phyloP scores from a whole-genome alignment of 441 rosid genomes.

The Gossypium gossypioides region DNA sequence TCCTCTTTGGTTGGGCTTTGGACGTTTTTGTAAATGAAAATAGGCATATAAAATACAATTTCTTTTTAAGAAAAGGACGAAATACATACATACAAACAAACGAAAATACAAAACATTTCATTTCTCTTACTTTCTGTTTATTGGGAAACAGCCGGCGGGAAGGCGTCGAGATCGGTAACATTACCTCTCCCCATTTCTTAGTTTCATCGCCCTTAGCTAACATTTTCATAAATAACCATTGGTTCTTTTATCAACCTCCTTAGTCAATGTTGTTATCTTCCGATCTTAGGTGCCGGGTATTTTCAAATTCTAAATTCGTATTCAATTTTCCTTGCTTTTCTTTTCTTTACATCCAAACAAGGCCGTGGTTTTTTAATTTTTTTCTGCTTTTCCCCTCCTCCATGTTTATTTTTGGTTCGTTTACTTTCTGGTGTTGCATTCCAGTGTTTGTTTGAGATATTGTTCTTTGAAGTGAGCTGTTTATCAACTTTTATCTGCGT shows the following conservation, averaged over 20 bases:
- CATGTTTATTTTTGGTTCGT: background rate
- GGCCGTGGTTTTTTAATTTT: background rate
- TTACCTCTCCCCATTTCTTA: background rate
- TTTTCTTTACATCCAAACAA: background rate
- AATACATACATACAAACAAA: background rate
- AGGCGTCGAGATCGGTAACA: constrained; percentile 31
- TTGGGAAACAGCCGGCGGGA: constrained; percentile 32
- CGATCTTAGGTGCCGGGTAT: background rate
- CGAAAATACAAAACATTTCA: background rate
- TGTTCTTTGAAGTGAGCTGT: background rate
- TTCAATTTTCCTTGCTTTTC: background rate
- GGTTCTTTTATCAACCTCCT: background rate
- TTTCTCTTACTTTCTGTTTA: constrained; percentile 3
- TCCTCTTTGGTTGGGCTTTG: background rate
- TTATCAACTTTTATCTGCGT: background rate
- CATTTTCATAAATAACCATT: background rate
- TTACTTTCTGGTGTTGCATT: constrained; percentile 11
- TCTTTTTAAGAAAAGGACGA: background rate
- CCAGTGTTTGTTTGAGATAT: constrained; percentile 21
- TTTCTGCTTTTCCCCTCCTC: background rate
- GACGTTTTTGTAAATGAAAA: background rate
- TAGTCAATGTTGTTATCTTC: background rate
- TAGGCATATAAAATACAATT: background rate
- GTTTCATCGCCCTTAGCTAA: background rate
- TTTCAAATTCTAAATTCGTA: background rate